Evolutionary conservation across 1,139 yeast species (phyloP).

Genomic region (Schizosaccharomyces versatilis): DNA sequence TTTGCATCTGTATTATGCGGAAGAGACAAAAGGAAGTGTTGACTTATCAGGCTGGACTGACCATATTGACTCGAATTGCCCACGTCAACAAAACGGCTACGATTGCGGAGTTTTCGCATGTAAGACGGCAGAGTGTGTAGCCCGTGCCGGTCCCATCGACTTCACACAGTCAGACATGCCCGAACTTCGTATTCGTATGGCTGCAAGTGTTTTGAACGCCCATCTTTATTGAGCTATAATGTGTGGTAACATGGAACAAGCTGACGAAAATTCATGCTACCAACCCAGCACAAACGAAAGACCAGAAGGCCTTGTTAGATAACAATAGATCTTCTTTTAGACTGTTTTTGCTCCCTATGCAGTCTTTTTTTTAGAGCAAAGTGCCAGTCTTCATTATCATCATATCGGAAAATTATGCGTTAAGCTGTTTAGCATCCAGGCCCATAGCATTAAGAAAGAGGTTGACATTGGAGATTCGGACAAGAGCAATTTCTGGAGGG

Average conservation of each 20-base stretch:
- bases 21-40: constrained; percentile 23
- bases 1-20: constrained; percentile 37
- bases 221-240: neutral
- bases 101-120: constrained; percentile 95
- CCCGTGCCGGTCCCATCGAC: constrained; percentile 26
- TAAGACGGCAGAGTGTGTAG: constrained; percentile 44
- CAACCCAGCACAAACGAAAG: neutral
- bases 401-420: constrained; percentile 4
- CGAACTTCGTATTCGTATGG: constrained; percentile 48
- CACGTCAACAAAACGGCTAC: constrained; percentile 71
- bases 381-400: neutral
- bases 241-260: neutral
- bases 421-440: constrained; percentile 43
- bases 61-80: constrained; percentile 26
- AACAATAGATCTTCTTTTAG: too few relatives aligned
- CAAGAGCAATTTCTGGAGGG: constrained; percentile 30
- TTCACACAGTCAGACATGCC: constrained; percentile 56
- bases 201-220: constrained; percentile 24
- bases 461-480: constrained; percentile 60
- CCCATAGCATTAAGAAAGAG: constrained; percentile 93
- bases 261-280: neutral
- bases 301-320: too few relatives aligned
- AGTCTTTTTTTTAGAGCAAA: too few relatives aligned
- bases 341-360: too few relatives aligned
- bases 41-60: constrained; percentile 15